Evolutionary conservation across 108 stramenopile species (phyloP), one percentile per base, ranked within the genome.

Genomic region (Pseudonitzschia delicatissima): DNA sequence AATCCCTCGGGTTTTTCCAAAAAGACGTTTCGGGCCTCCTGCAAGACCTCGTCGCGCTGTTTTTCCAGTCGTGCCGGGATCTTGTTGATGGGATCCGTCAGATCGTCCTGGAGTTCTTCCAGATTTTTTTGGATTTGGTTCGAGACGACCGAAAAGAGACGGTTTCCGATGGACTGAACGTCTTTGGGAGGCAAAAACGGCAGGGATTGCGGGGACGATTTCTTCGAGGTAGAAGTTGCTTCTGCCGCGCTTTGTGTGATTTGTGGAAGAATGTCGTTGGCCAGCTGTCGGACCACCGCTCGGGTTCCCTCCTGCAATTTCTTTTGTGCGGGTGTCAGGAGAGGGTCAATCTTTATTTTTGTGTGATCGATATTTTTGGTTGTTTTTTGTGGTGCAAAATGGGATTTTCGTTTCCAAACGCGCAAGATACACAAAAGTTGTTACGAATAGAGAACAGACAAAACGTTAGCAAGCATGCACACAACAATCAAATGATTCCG

Each of bases 1-100:
- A 95, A 66, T 20, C 91, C 90, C 62, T 85, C 94, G 11, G 94
- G 94, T 35, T 84, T 88, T 76, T 90, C 88, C 37, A 81, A 55
- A 69, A 88, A 89, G 0, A 93, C 77, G 63, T 92, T 92, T 17
- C 64, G 70, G 1, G 84, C 87, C 67, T 92, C 91, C 35, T 78
- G 67, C 18, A 79, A 77, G 42, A 92, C 44, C 44, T 85, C 83
- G 15, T 75, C 67, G 5, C 86, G 78, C 71, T 92, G 91, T 62
- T 84, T 74, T 45, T 81, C 74, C 35, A 89, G 68, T 0, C 87
- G 84, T 69, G 78, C 60, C 7, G 80, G 80, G 29, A 88, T 88
- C 29, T 82, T 69, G 6, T 68, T 76, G 28, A 83, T 50, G 17
- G 87, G 87, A 76, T 92, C 86, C 3, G 71, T 73, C n/a, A 92